Percentiles rank a stretch among this genome's conserved stretches.
phyloP scores from a whole-genome alignment of 2,329 filamentous ascomycete genomes.

The Harringtonia aguacate region DNA sequence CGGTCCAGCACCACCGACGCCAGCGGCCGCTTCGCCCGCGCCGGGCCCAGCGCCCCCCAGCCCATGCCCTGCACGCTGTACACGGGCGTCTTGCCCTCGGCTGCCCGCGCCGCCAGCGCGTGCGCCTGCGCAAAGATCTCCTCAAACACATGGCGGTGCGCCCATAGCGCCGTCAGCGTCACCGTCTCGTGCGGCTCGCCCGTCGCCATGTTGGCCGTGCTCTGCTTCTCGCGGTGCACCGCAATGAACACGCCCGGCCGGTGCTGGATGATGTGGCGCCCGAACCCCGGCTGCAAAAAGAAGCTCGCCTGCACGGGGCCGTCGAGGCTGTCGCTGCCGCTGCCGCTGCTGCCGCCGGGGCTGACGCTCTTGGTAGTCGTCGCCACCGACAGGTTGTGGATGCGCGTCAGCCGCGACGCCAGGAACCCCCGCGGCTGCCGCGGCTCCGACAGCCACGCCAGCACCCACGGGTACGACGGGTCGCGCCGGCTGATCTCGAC shows the following conservation, averaged over 20 bases:
- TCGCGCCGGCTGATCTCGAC: conserved; percentile 94
- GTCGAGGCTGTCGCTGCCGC: conserved; percentile 47
- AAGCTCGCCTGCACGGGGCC: conserved; percentile 71
- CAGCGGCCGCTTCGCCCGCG: conserved; percentile 76
- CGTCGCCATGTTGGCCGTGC: conserved; percentile 67
- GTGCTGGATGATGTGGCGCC: conserved; percentile 78
- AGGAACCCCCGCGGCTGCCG: conserved; percentile 54
- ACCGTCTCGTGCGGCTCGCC: conserved; percentile 92
- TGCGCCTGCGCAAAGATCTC: conserved; percentile 84
- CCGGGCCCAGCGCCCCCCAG: conserved; percentile 76
- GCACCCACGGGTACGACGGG: conserved; percentile 84
- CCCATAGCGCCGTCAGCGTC: conserved; percentile 82
- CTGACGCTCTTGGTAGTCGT: conserved; percentile 38
- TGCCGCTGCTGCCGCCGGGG: conserved; percentile 47
- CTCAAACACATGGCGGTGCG: conserved; percentile 81
- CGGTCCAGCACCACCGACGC: conserved; percentile 78
- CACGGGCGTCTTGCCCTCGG: conserved; percentile 88
- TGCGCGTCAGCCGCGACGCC: conserved; percentile 44
- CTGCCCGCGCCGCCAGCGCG: conserved; percentile 62
- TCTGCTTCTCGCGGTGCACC: conserved; percentile 77
- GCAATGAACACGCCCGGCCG: conserved; percentile 70
- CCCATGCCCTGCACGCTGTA: conserved; percentile 77
- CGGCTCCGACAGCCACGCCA: conserved; percentile 86
- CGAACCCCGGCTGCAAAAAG: conserved; percentile 82
- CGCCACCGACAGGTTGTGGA: conserved; percentile 48